These are phyloP conservation scores for Psilocybe subaeruginosa DNA, from an alignment of 768 basidiomycete genomes.

Conservation along the genomic window DNA sequence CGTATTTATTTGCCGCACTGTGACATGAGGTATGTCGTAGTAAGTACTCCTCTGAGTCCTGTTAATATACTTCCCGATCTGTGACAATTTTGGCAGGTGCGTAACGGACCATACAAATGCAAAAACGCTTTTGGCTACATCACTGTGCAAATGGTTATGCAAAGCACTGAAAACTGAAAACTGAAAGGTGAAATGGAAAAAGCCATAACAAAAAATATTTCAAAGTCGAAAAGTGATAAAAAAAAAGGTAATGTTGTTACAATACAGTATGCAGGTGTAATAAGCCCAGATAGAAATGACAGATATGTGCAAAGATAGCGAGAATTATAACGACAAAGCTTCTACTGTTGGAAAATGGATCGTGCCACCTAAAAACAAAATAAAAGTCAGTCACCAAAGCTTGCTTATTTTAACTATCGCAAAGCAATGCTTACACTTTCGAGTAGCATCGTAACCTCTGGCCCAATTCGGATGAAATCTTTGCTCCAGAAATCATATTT, in stretches of 20 bases:
- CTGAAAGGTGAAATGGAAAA: background rate
- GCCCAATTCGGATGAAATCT: slow-evolving; percentile 81
- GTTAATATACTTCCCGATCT: too few species aligned
- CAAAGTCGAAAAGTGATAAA: slow-evolving; percentile 19
- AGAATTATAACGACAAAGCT: slow-evolving; percentile 62
- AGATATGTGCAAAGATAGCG: slow-evolving; percentile 85
- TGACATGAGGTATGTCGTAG: too few species aligned
- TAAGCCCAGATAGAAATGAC: slow-evolving; percentile 66
- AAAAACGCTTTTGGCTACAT: too few species aligned
- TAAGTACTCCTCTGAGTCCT: too few species aligned
- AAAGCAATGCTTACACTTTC: slow-evolving; percentile 67
- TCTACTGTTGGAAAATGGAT: slow-evolving; percentile 81
- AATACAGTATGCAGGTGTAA: slow-evolving; percentile 80
- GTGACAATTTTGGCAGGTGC: too few species aligned
- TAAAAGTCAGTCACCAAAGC: slow-evolving; percentile 10
- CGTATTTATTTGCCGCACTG: too few species aligned
- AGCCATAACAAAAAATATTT: slow-evolving; percentile 31
- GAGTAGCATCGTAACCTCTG: slow-evolving; percentile 83
- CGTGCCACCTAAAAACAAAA: slow-evolving; percentile 60
- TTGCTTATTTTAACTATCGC: slow-evolving; percentile 3
- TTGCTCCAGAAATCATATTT: slow-evolving; percentile 93
- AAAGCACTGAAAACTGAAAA: background rate
- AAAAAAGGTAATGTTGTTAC: slow-evolving; percentile 65
- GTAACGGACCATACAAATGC: too few species aligned
- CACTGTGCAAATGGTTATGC: too few species aligned